Base-by-base conservation (phyloP, 768 basidiomycete species). In the Suillus occidentalis region DNA sequence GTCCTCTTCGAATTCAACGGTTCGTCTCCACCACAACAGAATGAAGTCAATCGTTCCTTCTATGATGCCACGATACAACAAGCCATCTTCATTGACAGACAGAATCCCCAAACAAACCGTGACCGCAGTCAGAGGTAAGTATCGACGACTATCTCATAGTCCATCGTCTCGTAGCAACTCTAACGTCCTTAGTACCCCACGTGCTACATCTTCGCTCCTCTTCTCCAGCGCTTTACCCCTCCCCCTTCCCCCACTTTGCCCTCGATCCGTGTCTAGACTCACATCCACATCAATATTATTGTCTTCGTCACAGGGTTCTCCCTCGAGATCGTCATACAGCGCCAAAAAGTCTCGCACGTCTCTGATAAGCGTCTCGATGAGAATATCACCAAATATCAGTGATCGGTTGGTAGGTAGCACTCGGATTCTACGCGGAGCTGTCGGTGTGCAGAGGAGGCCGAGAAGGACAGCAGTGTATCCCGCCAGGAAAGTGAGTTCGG, bases 401-500 rank as follows among this genome's bases (percentile, higher is more conserved):
- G 81, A 76, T 8, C 84, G 72, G 2, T 65, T 66, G n/a, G 72
- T 72, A 22, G 80, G 61, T 57, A 83, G 18, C 69, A 6, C 75
- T 63, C 16, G 62, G 22, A 65, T 76, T 77, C 62, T 79, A 82
- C n/a, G 64, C 57, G 9, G 72, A 50, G 31, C 74, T 72, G 45
- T 75, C 70, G 45, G 75, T 74, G 60, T 80, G 77, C 43, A 86
- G 75, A 59, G 39, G 6, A 87, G 71, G 10, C 84, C 91, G 57
- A 95, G 83, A 6, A 95, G 83, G 8, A 94, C 85, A 0, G 92
- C 86, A 5, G 91, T 83, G 71, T 93, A 92, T 1, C 90, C 89
- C 18, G 84, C 84, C 8, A 94, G 80, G 67, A 91, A 87, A 14
- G 80, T 79, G 42, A 77, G 73, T 67, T 86, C 83, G 6, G 79